Conservation (phyloP, 768 basidiomycete genomes). For the Tulasnella sp. region DNA sequence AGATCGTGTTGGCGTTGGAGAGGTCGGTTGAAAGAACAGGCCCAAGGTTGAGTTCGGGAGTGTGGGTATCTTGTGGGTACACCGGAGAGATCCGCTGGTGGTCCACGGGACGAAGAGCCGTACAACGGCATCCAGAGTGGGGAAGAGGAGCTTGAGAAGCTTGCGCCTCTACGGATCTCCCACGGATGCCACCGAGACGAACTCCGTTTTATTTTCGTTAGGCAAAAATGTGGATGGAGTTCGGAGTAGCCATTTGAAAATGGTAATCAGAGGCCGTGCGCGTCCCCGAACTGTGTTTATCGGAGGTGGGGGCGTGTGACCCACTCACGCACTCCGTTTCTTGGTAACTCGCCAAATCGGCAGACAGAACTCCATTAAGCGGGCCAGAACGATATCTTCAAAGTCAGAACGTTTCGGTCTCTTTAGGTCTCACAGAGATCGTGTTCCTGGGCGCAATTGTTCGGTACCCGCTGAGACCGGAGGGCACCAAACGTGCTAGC, state of each 20-base stretch:
- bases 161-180: neutral
- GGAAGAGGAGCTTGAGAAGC: neutral
- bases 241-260: neutral
- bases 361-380: neutral
- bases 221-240: neutral
- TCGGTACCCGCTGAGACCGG: conserved; percentile 8
- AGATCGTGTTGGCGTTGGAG: neutral
- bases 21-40: conserved; percentile 7
- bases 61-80: neutral
- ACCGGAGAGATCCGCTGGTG: neutral
- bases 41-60: neutral
- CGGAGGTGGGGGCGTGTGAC: neutral
- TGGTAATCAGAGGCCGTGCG: neutral
- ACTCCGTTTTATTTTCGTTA: neutral
- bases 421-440: neutral
- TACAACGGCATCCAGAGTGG: neutral
- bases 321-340: neutral
- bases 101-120: neutral
- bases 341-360: neutral
- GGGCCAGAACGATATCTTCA: neutral
- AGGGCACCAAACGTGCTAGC: conserved; percentile 9
- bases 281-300: neutral
- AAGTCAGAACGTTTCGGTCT: conserved; percentile 3
- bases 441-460: neutral
- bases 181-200: neutral